Evolutionary conservation across 768 basidiomycete species (phyloP).

Genomic region (Candolleomyces aberdarensis): DNA sequence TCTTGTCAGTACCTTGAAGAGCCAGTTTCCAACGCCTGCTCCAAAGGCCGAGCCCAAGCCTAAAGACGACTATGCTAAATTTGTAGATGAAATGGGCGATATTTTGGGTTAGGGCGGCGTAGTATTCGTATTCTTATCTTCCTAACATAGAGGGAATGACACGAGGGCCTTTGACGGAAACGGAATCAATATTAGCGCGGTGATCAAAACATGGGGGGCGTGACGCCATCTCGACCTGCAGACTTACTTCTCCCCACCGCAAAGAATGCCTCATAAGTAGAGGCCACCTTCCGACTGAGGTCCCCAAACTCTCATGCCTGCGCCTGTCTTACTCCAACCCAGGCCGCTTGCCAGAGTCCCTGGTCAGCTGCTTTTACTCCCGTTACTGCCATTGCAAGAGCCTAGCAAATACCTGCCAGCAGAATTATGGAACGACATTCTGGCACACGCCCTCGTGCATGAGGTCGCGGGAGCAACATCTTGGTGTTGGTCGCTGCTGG

Average conservation of each 20-base stretch:
- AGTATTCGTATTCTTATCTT: background rate
- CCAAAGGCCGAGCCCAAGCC: conserved; percentile 32
- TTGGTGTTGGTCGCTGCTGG: conserved; percentile 33
- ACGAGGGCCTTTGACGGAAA: too few relatives aligned
- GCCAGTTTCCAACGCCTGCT: conserved; percentile 39
- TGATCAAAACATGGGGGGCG: background rate
- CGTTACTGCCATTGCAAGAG: conserved; percentile 57
- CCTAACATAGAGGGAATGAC: too few relatives aligned
- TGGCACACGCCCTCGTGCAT: conserved; percentile 35
- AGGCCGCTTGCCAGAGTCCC: conserved; percentile 61
- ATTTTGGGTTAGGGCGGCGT: conserved; percentile 40
- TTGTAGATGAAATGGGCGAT: conserved; percentile 74
- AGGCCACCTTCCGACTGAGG: background rate
- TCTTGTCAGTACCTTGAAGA: conserved; percentile 58
- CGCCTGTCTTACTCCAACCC: conserved; percentile 54
- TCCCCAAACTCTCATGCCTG: background rate
- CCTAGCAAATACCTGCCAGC: conserved; percentile 55
- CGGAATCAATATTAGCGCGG: too few relatives aligned
- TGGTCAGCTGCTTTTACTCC: conserved; percentile 62
- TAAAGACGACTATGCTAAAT: conserved; percentile 73
- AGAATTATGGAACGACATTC: conserved; percentile 70
- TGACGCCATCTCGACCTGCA: background rate
- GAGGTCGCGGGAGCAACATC: conserved; percentile 17
- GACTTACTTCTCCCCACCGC: background rate
- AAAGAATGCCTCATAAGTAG: background rate